A percentile compares a stretch with the other conserved stretches of the same genome.
phyloP scores from a whole-genome alignment of 2,329 filamentous ascomycete species.

The Arachnopeziza araneosa region DNA sequence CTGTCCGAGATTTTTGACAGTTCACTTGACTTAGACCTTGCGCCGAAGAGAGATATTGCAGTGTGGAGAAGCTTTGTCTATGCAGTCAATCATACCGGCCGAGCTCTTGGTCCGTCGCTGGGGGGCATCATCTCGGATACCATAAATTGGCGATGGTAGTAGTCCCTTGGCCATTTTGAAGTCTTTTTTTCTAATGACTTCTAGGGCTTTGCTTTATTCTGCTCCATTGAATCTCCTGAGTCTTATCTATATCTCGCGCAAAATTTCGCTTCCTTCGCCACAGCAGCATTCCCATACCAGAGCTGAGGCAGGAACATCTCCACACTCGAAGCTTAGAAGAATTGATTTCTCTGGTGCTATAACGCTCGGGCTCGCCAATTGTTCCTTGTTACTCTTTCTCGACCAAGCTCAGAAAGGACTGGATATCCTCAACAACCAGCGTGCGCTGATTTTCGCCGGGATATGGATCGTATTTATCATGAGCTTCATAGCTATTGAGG shows the following conservation, averaged over 20 bases:
- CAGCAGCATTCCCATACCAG: neutral
- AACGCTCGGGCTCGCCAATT: neutral
- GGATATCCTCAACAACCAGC: neutral
- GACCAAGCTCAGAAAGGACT: neutral
- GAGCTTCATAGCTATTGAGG: neutral
- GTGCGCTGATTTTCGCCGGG: neutral
- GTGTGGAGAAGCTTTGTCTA: neutral
- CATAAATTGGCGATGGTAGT: neutral
- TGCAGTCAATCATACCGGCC: neutral
- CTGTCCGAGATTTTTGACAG: neutral
- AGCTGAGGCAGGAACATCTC: neutral
- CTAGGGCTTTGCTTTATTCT: neutral
- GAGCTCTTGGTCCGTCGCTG: neutral
- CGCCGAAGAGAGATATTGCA: neutral
- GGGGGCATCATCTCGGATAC: slow-evolving; percentile 1
- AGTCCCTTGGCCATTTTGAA: neutral
- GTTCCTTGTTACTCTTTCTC: neutral
- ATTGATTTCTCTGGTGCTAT: neutral
- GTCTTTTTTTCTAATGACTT: neutral
- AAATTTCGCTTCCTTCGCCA: neutral
- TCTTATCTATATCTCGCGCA: neutral
- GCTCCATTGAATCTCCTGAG: neutral
- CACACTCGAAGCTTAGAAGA: neutral
- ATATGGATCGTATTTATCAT: neutral
- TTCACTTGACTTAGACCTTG: neutral